Evolutionary conservation across 148 eudicot genomes (phyloP), one percentile per base, ranked within the genome.

Genomic region (Cornus kousa): DNA sequence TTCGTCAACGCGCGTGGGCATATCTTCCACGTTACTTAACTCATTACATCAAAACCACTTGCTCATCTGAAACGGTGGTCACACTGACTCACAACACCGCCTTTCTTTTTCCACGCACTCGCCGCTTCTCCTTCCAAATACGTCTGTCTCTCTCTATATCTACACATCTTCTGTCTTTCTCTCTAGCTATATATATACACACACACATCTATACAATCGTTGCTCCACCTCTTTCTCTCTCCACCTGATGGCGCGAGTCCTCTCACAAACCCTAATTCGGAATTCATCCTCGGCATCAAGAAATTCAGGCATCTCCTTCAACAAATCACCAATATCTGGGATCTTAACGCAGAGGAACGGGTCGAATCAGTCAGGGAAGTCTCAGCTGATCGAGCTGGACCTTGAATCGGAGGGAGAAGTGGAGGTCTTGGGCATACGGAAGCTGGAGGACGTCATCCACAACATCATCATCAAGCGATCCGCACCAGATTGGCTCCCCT

Each of bases 401-500:
- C 78, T 89, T 37, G 91, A 89, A 16, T 73, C 87, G 13, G 75
- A 31, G 16, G 67, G 77, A 28, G 69, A 68, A 0, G 35, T 67
- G 31, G 75, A 70, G 72, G 75, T 71, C 39, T 10, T 68, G 76
- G 85, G 90, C 11, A 39, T 85, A 0, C 83, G 80, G 28, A 83
- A 67, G 68, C 87, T 90, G 4, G 93, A 90, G 33, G 93, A 90
- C 32, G 97, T 87, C 1, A 89, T 95, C 64, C 93, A 93, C 68
- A 65, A 75, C 68, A 90, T 95, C 73, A 86, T 91, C 35, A 97
- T 88, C 1, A 87, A 88, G 0, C 89, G 97, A 7, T 86, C 93
- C 3, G 92, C 96, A 8, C 99, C 99, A 5, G 94, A 93, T 80
- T 95, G 99, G 99, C 90, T 95, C 24, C 93, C 94, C 8, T 92